Evolutionary conservation across 306 rosid species (phyloP).

Genomic region (Trifolium subterraneum): DNA sequence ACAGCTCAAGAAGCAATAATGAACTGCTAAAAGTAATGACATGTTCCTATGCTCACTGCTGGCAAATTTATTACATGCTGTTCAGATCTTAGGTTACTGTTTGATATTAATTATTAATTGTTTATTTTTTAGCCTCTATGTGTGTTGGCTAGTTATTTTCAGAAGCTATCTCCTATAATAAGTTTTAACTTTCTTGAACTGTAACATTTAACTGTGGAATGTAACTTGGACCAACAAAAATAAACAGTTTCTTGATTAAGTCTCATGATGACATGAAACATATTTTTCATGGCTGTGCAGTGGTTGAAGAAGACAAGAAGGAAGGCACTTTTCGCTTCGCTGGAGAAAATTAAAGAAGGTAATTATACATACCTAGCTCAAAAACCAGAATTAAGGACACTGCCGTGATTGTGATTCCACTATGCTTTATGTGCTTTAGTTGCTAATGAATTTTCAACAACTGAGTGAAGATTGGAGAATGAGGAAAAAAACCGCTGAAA

Average conservation of each 20-base stretch:
- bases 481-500: too few species aligned
- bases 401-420: neutral
- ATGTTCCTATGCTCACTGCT: conserved; percentile 7
- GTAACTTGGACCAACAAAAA: neutral
- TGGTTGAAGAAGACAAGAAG: conserved; percentile 90
- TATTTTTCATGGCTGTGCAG: conserved; percentile 49
- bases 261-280: conserved; percentile 23
- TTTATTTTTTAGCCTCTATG: neutral
- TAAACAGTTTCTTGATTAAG: conserved; percentile 26
- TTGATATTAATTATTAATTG: neutral
- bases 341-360: conserved; percentile 98
- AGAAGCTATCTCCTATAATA: neutral
- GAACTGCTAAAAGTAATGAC: conserved; percentile 1
- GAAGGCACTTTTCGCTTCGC: conserved; percentile 85
- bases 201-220: neutral
- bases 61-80: conserved; percentile 10
- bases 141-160: neutral
- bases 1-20: conserved; percentile 2
- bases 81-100: conserved; percentile 11
- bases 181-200: neutral
- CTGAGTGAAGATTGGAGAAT: neutral
- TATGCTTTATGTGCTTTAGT: neutral
- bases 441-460: neutral
- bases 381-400: neutral
- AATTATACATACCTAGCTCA: conserved; percentile 3